Evolutionary conservation across 371 early-diverging fungal species (phyloP).

Genomic region (Pancytospora philotis): DNA sequence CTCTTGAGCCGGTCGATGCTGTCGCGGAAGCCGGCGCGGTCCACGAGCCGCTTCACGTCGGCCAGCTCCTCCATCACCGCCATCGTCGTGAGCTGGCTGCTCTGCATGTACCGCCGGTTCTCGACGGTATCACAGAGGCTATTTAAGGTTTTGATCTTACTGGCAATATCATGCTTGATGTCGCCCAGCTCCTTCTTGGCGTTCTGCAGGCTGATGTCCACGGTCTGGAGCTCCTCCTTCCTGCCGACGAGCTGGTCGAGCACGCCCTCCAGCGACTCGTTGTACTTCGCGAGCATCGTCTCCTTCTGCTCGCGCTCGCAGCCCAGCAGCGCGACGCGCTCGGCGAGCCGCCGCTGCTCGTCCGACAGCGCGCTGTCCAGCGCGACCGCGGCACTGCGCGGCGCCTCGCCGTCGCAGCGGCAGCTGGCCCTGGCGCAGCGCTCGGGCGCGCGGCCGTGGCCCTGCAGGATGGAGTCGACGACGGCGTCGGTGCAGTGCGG

Average conservation of each 20-base stretch:
- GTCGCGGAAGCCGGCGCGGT: background rate
- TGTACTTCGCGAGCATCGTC: background rate
- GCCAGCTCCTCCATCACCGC: background rate
- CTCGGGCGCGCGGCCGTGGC: background rate
- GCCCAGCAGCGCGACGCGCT: background rate
- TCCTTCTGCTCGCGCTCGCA: background rate
- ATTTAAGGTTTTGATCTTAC: background rate
- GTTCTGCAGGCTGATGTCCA: conserved; percentile 10
- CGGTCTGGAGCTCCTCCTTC: conserved; percentile 24
- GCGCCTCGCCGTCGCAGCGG: background rate
- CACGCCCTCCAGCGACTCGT: background rate
- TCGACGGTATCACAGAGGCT: conserved; percentile 1
- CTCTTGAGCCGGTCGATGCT: conserved; percentile 5
- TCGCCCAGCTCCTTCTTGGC: conserved; percentile 6
- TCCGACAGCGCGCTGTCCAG: background rate
- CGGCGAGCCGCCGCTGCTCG: background rate
- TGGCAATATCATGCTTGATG: conserved; percentile 15
- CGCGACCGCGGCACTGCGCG: background rate
- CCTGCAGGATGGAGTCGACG: background rate
- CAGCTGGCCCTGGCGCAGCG: background rate
- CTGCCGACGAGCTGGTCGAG: conserved; percentile 2
- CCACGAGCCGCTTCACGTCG: background rate
- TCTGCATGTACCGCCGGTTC: background rate
- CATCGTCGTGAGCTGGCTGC: background rate
- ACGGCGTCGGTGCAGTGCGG: conserved; percentile 26